Evolutionary conservation across 257 asterid species (phyloP).

Genomic region (Penstemon eatonii): DNA sequence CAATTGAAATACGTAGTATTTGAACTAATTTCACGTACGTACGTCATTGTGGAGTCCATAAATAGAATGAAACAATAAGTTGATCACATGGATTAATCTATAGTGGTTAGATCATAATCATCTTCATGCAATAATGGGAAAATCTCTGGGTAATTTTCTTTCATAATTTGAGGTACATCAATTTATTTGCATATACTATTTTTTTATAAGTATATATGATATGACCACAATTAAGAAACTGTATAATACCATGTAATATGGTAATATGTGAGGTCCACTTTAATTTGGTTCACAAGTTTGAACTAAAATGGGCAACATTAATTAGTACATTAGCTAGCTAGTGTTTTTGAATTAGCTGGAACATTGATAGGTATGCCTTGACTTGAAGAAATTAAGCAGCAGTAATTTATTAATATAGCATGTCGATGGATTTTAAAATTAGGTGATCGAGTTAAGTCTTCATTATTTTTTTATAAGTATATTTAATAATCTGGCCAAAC

Average conservation of each 20-base stretch:
- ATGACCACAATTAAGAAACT: background rate
- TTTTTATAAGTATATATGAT: background rate
- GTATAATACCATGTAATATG: constrained; percentile 22
- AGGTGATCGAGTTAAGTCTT: background rate
- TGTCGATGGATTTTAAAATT: no score
- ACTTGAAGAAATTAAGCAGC: background rate
- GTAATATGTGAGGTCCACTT: constrained; percentile 19
- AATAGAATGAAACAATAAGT: background rate
- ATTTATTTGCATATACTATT: background rate
- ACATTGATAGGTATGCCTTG: background rate
- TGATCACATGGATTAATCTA: background rate
- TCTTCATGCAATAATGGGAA: constrained; percentile 28
- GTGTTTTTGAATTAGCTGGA: constrained; percentile 7
- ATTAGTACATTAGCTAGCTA: background rate
- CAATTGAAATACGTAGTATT: background rate
- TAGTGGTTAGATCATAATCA: constrained; percentile 24
- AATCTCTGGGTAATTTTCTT: constrained; percentile 24
- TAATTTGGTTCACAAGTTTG: constrained; percentile 32
- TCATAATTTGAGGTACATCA: background rate
- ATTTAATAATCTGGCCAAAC: background rate
- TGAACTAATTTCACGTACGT: background rate
- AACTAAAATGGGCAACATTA: background rate
- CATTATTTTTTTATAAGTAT: background rate
- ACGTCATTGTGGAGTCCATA: background rate
- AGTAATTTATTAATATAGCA: background rate